Evolutionary conservation across 106 monocot species (phyloP).

Genomic region (Dendrobium huoshanense): DNA sequence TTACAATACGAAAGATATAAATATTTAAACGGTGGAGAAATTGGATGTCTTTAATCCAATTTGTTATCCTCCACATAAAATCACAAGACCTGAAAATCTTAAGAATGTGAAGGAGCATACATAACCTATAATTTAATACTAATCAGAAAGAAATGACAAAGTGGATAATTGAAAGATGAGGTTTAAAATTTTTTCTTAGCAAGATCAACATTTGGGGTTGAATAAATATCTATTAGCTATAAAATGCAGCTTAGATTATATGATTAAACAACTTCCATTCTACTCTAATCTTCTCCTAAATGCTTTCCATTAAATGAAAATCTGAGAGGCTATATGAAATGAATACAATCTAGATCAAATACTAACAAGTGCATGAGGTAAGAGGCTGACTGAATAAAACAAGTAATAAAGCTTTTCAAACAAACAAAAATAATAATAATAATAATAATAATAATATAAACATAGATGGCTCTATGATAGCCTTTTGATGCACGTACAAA

Average conservation of each 20-base stretch:
- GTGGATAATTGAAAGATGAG: neutral
- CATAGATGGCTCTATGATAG: neutral
- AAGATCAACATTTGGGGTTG: neutral
- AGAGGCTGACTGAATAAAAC: neutral
- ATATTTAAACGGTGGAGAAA: neutral
- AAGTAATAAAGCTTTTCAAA: neutral
- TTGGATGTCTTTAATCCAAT: no score
- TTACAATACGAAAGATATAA: neutral
- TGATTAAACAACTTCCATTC: neutral
- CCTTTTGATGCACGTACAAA: neutral
- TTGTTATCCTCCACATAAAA: neutral
- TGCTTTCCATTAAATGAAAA: neutral
- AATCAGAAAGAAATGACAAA: neutral
- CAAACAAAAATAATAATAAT: neutral
- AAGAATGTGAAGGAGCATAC: neutral
- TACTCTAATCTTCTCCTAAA: neutral
- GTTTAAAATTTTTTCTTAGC: neutral
- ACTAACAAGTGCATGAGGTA: neutral
- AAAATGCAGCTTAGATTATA: neutral
- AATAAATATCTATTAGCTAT: neutral
- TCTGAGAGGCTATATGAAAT: neutral
- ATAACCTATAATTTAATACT: neutral
- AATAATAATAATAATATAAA: neutral
- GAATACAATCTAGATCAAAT: neutral
- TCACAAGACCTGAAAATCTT: neutral